Evolutionary conservation across 345 rosid species (phyloP).

Genomic region (Garcia nutans): DNA sequence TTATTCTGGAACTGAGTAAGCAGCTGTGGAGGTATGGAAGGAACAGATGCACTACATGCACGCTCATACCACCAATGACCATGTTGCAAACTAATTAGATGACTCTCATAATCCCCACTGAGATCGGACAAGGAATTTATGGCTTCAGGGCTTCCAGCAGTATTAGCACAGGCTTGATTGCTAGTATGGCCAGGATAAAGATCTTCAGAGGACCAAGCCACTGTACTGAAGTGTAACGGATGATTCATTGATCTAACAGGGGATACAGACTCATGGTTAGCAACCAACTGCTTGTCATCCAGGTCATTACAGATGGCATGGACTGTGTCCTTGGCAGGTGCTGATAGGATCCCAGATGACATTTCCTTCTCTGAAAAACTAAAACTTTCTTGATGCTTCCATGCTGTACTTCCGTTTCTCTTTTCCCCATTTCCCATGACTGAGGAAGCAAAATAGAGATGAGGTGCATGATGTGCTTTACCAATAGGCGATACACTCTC

Average conservation of each 20-base stretch:
- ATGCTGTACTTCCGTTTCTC: constrained; percentile 23
- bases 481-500: constrained; percentile 28
- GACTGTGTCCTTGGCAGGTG: constrained; percentile 22
- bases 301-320: constrained; percentile 18
- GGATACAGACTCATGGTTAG: constrained; percentile 37
- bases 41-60: constrained; percentile 38
- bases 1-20: constrained; percentile 48
- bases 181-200: constrained; percentile 37
- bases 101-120: constrained; percentile 56
- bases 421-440: constrained; percentile 40
- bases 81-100: constrained; percentile 42
- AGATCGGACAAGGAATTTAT: constrained; percentile 53
- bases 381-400: constrained; percentile 30
- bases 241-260: constrained; percentile 33
- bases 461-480: constrained; percentile 41
- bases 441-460: constrained; percentile 36
- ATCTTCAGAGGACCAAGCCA: constrained; percentile 45
- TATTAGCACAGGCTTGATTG: constrained; percentile 26
- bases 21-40: constrained; percentile 44
- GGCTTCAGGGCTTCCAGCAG: constrained; percentile 31
- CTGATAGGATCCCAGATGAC: constrained; percentile 16
- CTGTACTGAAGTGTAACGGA: constrained; percentile 30
- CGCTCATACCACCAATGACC: constrained; percentile 47
- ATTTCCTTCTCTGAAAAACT: constrained; percentile 26
- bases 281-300: constrained; percentile 29